Base-by-base conservation (phyloP, 352 stramenopile species). In the Phytophthora idaei region DNA sequence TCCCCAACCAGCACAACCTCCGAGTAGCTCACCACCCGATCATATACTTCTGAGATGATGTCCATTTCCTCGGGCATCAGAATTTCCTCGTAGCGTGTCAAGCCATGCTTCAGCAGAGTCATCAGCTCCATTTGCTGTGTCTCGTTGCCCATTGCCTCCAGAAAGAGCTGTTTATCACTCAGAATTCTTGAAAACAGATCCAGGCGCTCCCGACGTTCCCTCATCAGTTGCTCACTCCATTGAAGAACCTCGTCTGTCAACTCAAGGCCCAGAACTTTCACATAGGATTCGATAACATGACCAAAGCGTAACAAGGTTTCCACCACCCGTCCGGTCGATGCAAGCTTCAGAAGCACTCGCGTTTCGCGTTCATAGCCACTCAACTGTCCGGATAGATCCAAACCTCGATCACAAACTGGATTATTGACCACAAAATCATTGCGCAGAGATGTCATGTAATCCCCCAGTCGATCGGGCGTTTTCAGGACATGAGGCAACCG, bases 71-170 rank as follows among this genome's bases (percentile, higher is more conserved):
- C 45, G 2, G 61, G 51, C 1, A 29, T 71, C 15, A 74, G 39
- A 6, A 71, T 37, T 4, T 46, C 49, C 9, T 57, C 6, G 34
- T 62, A 64, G 15, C 12, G 41, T 7, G 17, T 45, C 21, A 75
- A 17, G 32, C 64, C 56, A 29, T 71, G 15, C 25, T 65, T 68
- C 5, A 75, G 57, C 37, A 71, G 10, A 21, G 62, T 71, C 9
- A 71, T 9, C 39, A 75, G 47, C 51, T 75, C 62, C 62, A 75
- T 57, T 37, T 71, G 50, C 37, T 74, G 67, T 3, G 39, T 60
- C 27, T 75, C 62, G 57, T 75, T 51, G 4, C 67, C 62, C 52
- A 75, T 67, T 0, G 52, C 51, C 25, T 64, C 42, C 6, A 61
- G 3, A 9, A 75, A 25, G 0, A 37, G 50, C 25, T 65, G 37